Evolutionary conservation across 306 rosid species (phyloP), one percentile per base, ranked within the genome.

Genomic region (Dryas octopetala): DNA sequence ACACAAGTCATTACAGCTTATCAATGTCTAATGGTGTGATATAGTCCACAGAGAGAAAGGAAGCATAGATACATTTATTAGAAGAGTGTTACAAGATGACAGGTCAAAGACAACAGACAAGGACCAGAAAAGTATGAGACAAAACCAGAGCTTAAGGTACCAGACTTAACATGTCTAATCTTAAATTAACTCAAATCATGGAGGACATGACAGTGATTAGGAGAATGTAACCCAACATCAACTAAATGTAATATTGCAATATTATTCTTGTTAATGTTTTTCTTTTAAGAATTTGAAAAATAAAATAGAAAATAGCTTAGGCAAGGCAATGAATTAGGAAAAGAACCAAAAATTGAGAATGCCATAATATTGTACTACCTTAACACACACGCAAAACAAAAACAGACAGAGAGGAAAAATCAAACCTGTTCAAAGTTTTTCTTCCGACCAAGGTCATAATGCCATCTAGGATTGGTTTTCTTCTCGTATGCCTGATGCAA

Each of bases 371-470:
- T 11, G 52, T 9, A 64, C 19, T 40, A 26, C 43, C 26, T 26
- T 48, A 12, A 48, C 40, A 26, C 51, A 19, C 38, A 14, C 17
- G 5, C 6, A 52, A 52, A 52, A 52, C 57, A 44, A 51, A 52
- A 52, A 23, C 11, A 64, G 69, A 65, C 10, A 66, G 55, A 17
- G 64, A 41, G 50, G 23, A 53, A 73, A 73, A 67, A 62, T 52
- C 68, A 71, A 77, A 91, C 97, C 94, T 87, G 97, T 68, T 82
- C 87, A 55, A 81, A 89, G 77, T 89, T 91, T 71, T 79, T 84
- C 85, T 74, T 83, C 73, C 84, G 86, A 52, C 97, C 97, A 54
- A 91, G 88, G 81, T 89, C 91, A 77, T 76, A 87, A 52, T 70
- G 85, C 97, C 97, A 89, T 51, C 68, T 86, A 6, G 82, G 72